phyloP scores from a whole-genome alignment of 176 grass and related monocot genomes.

The Tuctoria greenei region DNA sequence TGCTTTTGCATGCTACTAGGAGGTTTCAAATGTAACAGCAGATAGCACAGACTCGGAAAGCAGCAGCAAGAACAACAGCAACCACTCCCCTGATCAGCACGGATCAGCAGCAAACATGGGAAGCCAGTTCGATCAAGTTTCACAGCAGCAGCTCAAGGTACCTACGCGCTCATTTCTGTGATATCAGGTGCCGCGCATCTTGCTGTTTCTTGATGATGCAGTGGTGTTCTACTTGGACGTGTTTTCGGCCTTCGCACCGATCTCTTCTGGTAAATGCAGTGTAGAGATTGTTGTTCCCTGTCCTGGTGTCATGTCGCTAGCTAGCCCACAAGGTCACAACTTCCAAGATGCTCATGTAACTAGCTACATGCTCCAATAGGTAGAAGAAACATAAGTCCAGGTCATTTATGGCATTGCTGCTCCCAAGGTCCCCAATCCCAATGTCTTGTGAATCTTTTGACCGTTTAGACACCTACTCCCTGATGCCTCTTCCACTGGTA shows the following conservation, averaged over 20 bases:
- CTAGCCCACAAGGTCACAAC: slow-evolving; percentile 48
- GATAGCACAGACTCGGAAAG: slow-evolving; percentile 51
- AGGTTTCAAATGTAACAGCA: slow-evolving; percentile 45
- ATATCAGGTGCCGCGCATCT: neutral
- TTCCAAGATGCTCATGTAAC: slow-evolving; percentile 51
- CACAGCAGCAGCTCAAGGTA: slow-evolving; percentile 43
- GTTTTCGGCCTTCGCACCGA: slow-evolving; percentile 24
- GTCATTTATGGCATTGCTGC: slow-evolving; percentile 44
- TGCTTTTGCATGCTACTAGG: slow-evolving; percentile 13
- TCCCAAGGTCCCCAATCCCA: slow-evolving; percentile 51
- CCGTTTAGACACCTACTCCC: neutral
- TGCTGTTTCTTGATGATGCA: neutral
- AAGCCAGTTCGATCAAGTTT: slow-evolving; percentile 35
- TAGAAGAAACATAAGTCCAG: slow-evolving; percentile 21
- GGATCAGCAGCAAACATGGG: slow-evolving; percentile 20
- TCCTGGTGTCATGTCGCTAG: slow-evolving; percentile 29
- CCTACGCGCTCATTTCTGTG: neutral
- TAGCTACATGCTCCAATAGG: slow-evolving; percentile 35
- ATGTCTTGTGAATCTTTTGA: slow-evolving; percentile 38
- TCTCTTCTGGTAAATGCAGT: slow-evolving; percentile 1
- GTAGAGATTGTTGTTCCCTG: slow-evolving; percentile 22
- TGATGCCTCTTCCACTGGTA: neutral
- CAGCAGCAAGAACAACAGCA: slow-evolving; percentile 54
- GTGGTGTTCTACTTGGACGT: slow-evolving; percentile 3
- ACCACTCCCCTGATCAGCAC: slow-evolving; percentile 41